Evolutionary conservation across 208 protist genomes (phyloP).

Genomic region (Crithidia sp.): DNA sequence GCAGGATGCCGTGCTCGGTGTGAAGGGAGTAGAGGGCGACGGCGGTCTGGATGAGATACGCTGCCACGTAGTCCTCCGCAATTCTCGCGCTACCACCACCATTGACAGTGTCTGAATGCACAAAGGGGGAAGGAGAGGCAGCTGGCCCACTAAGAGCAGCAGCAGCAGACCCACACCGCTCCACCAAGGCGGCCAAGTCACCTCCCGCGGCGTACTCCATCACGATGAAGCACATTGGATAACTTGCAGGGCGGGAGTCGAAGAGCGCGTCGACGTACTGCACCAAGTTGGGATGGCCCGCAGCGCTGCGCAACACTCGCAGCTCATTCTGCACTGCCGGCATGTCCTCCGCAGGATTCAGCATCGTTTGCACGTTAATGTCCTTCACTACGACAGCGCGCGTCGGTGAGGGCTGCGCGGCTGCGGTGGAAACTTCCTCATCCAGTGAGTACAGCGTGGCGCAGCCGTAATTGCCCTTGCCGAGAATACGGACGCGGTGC

Average conservation of each 20-base stretch:
- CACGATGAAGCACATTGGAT: constrained; percentile 75
- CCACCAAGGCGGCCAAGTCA: constrained; percentile 60
- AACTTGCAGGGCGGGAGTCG: constrained; percentile 31
- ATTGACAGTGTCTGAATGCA: background rate
- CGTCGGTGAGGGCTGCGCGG: background rate
- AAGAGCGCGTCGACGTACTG: constrained; percentile 60
- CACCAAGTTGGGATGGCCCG: constrained; percentile 68
- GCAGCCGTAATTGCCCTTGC: constrained; percentile 85
- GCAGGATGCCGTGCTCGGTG: constrained; percentile 64
- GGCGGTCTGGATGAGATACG: constrained; percentile 71
- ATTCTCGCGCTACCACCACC: background rate
- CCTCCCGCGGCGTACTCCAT: constrained; percentile 82
- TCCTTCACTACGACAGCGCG: constrained; percentile 76
- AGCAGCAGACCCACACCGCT: constrained; percentile 14
- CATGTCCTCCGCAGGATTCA: constrained; percentile 61
- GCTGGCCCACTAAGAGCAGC: background rate
- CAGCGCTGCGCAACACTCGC: constrained; percentile 41
- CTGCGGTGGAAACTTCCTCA: background rate
- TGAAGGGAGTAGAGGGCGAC: constrained; percentile 77
- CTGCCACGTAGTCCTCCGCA: constrained; percentile 55
- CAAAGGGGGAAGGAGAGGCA: background rate
- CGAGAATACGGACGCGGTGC: constrained; percentile 64
- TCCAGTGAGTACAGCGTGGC: constrained; percentile 65
- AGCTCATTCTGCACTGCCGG: constrained; percentile 63
- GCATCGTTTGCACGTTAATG: constrained; percentile 80